Evolutionary conservation across 1,139 yeast species (phyloP), one percentile per base, ranked within the genome.

Genomic region (Zygoascus sp.): DNA sequence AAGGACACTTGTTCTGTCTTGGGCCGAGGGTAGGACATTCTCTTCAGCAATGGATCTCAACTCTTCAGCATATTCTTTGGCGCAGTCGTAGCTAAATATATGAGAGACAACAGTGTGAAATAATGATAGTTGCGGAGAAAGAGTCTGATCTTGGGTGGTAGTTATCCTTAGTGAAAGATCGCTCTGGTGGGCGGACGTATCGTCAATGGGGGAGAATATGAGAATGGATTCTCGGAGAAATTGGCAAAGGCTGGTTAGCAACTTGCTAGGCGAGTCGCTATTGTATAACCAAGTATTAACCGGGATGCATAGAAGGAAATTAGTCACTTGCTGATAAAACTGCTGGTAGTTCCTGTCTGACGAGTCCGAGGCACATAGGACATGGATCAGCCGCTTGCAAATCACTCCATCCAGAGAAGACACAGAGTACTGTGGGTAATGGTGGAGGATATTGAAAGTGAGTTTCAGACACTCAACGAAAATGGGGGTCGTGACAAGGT

Each of bases 381-480:
- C 35, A 13, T 40, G 49, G 10, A 47, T 49, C 48, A 52, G 47
- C 28, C 44, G 49, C 7, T 28, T 43, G 10, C 51, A 45, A 17
- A 49, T 43, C 11, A 35, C 19, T 11, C 50, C 54, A 21, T 45
- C 44, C 28, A 53, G 32, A 16, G 42, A 19, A 21, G 46, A 45
- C 4, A 48, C 20, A n/a, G 52, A 30, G n/a, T 27, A 19, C 13
- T 42, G 47, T 5, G 52, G 48, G 42, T 57, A 53, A 34, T 55
- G 54, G 41, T 58, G 59, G 37, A 53, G 43, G 32, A 58, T 46
- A 40, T 58, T 58, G 44, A 54, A 55, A 13, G 46, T 19, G 27
- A 54, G 36, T 32, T 57, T 57, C 42, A 57, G 48, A 42, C 50
- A 45, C 40, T 57, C 61, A 28, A 57, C 49, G 32, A 53, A 45